Percentiles rank a stretch among this genome's conserved stretches.
Conservation (phyloP, 75 land plant genomes). For the Picea sitchensis region DNA sequence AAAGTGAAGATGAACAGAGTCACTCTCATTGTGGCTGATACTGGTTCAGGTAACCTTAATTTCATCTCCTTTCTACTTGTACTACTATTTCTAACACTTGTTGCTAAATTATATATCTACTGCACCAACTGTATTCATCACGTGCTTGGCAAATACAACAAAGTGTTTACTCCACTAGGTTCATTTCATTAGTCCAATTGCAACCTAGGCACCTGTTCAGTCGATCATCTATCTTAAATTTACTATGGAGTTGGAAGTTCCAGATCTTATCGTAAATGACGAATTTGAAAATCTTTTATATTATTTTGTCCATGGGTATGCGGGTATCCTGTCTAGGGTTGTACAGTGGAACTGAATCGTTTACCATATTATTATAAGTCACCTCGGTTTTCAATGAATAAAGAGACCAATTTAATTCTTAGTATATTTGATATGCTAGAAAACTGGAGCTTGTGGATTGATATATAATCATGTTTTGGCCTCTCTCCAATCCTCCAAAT, state of each 20-base stretch:
- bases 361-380: too few species aligned
- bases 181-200: not conserved
- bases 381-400: too few species aligned
- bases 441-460: too few species aligned
- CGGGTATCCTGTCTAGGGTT: not conserved
- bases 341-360: not conserved
- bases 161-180: not conserved
- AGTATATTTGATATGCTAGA: too few species aligned
- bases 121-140: not conserved
- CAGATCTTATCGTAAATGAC: not conserved
- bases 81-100: not conserved
- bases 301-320: not conserved
- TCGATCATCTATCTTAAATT: not conserved
- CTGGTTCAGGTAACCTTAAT: conserved; percentile 29
- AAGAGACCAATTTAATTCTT: too few species aligned
- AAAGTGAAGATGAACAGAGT: conserved; percentile 38
- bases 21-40: conserved; percentile 34
- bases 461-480: too few species aligned
- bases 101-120: too few species aligned
- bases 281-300: not conserved
- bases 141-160: not conserved
- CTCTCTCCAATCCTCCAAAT: too few species aligned
- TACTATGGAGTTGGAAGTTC: not conserved
- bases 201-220: not conserved
- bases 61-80: not conserved